Evolutionary conservation across 225 moss, liverwort and hornwort genomes (phyloP).

Genomic region (Bryoerythrophyllum caledonicum): DNA sequence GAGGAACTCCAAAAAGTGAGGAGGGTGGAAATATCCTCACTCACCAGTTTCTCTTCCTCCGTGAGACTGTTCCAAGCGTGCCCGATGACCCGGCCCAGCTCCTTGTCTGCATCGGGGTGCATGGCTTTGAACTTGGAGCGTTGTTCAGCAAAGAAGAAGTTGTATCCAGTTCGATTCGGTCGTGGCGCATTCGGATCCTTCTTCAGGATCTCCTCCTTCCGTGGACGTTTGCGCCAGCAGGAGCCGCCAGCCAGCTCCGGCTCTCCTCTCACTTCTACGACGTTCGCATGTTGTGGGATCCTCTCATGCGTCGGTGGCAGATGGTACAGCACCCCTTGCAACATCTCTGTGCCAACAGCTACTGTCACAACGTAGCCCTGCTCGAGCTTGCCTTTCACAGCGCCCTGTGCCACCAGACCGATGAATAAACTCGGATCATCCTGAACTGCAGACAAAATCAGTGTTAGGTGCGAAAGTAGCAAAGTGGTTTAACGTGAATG

Average conservation of each 20-base stretch:
- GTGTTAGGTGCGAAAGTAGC: too few relatives aligned
- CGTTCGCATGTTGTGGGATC: conserved; percentile 53
- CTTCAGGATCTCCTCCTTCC: conserved; percentile 79
- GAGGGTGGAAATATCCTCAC: conserved; percentile 12
- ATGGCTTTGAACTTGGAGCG: conserved; percentile 58
- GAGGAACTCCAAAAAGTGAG: neutral
- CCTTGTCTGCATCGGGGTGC: conserved; percentile 74
- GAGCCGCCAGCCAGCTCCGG: conserved; percentile 23
- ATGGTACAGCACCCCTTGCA: conserved; percentile 77
- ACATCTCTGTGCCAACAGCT: conserved; percentile 72
- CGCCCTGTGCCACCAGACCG: conserved; percentile 53
- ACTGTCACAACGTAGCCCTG: conserved; percentile 88
- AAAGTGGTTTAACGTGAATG: neutral
- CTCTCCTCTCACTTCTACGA: conserved; percentile 42
- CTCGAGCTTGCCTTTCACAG: conserved; percentile 78
- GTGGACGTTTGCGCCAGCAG: conserved; percentile 71
- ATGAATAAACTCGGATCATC: conserved; percentile 64
- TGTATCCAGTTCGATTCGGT: conserved; percentile 90
- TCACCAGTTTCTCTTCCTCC: conserved; percentile 74
- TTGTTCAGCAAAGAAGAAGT: conserved; percentile 92
- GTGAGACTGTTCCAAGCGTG: conserved; percentile 86
- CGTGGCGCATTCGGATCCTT: conserved; percentile 93
- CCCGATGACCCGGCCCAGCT: conserved; percentile 85
- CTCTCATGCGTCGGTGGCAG: conserved; percentile 43
- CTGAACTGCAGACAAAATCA: conserved; percentile 26